phyloP scores from a whole-genome alignment of 1,284 basidiomycete genomes.

The Volvariella surrecta region DNA sequence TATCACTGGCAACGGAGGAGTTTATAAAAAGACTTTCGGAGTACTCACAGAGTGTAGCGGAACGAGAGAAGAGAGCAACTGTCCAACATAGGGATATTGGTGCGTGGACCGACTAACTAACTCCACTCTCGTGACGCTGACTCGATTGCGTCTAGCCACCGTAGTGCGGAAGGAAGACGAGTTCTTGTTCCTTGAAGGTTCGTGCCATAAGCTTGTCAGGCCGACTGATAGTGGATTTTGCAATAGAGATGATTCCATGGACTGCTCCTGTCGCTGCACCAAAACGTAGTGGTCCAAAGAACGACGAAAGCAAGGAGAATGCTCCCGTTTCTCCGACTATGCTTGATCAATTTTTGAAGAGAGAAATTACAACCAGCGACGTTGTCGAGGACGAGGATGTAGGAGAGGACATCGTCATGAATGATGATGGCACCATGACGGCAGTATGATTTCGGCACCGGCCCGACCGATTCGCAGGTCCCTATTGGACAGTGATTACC shows the following conservation, averaged over 20 bases:
- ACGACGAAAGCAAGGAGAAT: constrained; percentile 1
- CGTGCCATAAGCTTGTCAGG: constrained; percentile 2
- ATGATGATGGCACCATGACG: constrained; percentile 33
- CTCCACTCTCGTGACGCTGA: not conserved
- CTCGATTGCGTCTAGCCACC: constrained; percentile 31
- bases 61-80: constrained; percentile 54
- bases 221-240: not conserved
- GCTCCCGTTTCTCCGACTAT: constrained; percentile 20
- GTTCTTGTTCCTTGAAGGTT: constrained; percentile 65
- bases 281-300: constrained; percentile 31
- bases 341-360: constrained; percentile 35
- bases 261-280: constrained; percentile 29
- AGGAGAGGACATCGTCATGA: constrained; percentile 23
- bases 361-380: constrained; percentile 10
- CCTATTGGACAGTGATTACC: no score
- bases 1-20: constrained; percentile 71
- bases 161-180: constrained; percentile 62
- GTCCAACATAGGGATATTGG: constrained; percentile 67
- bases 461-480: no score
- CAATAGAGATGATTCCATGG: constrained; percentile 47
- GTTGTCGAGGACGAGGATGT: constrained; percentile 16
- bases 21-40: constrained; percentile 61
- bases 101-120: constrained; percentile 20
- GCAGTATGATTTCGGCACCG: constrained; percentile 8
- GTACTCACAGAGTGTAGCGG: constrained; percentile 51